These are phyloP conservation scores for Tylopilus orsonianus DNA, from an alignment of 1,284 basidiomycete genomes.

Conservation along the genomic window DNA sequence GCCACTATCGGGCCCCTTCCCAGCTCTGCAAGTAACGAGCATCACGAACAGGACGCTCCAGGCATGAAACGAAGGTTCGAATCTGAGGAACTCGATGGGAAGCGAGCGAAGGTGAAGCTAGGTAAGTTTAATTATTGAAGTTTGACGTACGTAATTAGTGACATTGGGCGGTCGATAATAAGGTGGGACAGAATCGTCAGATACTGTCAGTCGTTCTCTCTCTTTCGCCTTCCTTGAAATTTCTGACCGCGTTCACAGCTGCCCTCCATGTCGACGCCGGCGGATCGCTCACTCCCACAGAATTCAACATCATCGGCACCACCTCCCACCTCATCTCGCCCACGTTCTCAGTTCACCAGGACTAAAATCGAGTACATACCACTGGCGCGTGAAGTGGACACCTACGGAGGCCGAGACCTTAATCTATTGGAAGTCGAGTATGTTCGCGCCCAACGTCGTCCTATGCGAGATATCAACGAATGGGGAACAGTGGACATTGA, in stretches of 20 bases:
- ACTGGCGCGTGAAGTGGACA: slow-evolving; percentile 73
- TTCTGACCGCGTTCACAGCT: slow-evolving; percentile 21
- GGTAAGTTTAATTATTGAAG: slow-evolving; percentile 41
- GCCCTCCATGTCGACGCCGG: slow-evolving; percentile 23
- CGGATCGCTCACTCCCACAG: slow-evolving; percentile 21
- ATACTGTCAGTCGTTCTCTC: slow-evolving; percentile 33
- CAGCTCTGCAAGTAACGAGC: slow-evolving; percentile 17
- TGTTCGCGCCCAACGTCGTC: slow-evolving; percentile 50
- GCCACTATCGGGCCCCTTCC: slow-evolving; percentile 10
- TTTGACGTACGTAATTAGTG: slow-evolving; percentile 30
- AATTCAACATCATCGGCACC: slow-evolving; percentile 15
- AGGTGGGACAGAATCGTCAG: slow-evolving; percentile 44
- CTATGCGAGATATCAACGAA: slow-evolving; percentile 70
- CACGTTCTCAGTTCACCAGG: slow-evolving; percentile 53
- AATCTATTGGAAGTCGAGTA: slow-evolving; percentile 68
- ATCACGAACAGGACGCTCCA: slow-evolving; percentile 47
- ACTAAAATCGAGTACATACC: slow-evolving; percentile 93
- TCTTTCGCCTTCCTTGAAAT: slow-evolving; percentile 8
- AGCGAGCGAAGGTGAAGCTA: slow-evolving; percentile 68
- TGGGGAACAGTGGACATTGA: slow-evolving; percentile 90
- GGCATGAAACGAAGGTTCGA: slow-evolving; percentile 69
- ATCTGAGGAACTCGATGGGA: slow-evolving; percentile 61
- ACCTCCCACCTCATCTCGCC: slow-evolving; percentile 29
- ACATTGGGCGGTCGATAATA: slow-evolving; percentile 27
- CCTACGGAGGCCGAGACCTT: slow-evolving; percentile 84